A percentile compares a stretch with the other conserved stretches of the same genome.
Conservation (phyloP, 768 basidiomycete genomes). For the Hygrophoropsis aurantiaca region DNA sequence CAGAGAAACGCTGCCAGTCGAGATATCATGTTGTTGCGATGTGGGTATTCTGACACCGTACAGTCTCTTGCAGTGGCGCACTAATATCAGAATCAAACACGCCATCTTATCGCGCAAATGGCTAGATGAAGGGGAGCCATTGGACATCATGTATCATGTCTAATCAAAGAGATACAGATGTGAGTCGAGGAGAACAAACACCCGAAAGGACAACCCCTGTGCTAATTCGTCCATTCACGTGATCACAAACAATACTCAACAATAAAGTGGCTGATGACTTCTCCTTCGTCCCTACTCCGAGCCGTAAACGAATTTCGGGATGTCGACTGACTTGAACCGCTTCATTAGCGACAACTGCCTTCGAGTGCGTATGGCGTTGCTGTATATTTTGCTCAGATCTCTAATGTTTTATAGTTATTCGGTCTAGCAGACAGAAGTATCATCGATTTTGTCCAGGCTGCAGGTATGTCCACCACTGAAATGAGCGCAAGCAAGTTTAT, state of each 20-base stretch:
- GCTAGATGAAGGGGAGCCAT: too few species aligned
- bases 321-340: conserved; percentile 65
- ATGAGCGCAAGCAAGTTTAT: neutral
- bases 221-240: too few species aligned
- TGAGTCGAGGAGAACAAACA: too few species aligned
- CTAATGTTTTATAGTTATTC: conserved; percentile 58
- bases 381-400: conserved; percentile 2
- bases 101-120: too few species aligned
- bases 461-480: conserved; percentile 50
- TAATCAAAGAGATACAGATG: too few species aligned
- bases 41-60: too few species aligned
- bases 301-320: conserved; percentile 18
- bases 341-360: conserved; percentile 81
- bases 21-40: too few species aligned
- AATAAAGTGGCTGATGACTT: neutral
- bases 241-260: neutral
- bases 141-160: too few species aligned
- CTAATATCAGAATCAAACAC: too few species aligned
- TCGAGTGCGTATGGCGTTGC: conserved; percentile 42
- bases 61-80: too few species aligned
- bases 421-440: conserved; percentile 82
- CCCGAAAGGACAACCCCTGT: too few species aligned
- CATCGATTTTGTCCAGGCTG: conserved; percentile 84
- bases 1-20: too few species aligned
- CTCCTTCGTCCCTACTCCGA: neutral